Conservation (phyloP, 169 alveolate genomes). For the Plasmodium vivax region DNA sequence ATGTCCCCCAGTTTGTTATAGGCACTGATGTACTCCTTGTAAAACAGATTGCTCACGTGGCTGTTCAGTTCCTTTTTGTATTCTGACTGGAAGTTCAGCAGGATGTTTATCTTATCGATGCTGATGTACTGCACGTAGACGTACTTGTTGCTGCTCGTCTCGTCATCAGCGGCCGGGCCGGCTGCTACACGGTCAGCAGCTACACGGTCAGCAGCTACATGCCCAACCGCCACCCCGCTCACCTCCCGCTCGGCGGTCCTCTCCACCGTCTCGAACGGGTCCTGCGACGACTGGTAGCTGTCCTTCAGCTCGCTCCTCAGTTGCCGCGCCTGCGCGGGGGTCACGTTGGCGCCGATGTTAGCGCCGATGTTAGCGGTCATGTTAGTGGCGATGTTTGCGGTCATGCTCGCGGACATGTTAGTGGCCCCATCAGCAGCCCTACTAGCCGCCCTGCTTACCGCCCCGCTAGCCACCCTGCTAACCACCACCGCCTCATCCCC, state of each 20-base stretch:
- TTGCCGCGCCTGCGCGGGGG: background rate
- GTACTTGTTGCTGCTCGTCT: background rate
- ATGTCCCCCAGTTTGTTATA: conserved; percentile 59
- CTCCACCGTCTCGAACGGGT: conserved; percentile 13
- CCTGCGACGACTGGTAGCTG: conserved; percentile 3
- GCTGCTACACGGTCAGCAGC: background rate
- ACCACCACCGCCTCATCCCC: conserved; percentile 5
- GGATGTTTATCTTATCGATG: conserved; percentile 45
- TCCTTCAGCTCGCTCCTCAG: background rate
- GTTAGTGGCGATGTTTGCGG: too few species aligned
- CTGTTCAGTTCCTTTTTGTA: conserved; percentile 43
- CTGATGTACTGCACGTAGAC: conserved; percentile 45
- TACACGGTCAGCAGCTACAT: background rate
- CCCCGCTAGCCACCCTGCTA: background rate
- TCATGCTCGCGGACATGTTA: too few species aligned
- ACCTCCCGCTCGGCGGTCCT: background rate
- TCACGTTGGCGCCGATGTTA: background rate
- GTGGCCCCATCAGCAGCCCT: background rate
- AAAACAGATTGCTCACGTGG: conserved; percentile 19
- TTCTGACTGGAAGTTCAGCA: conserved; percentile 48
- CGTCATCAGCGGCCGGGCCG: too few species aligned
- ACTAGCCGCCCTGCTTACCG: background rate
- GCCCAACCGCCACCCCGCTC: background rate
- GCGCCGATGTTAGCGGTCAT: too few species aligned
- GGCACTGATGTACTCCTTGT: conserved; percentile 58